Evolutionary conservation across 1,284 basidiomycete species (phyloP), one percentile per base, ranked within the genome.

Genomic region (Pseudozyma hubeiensis): DNA sequence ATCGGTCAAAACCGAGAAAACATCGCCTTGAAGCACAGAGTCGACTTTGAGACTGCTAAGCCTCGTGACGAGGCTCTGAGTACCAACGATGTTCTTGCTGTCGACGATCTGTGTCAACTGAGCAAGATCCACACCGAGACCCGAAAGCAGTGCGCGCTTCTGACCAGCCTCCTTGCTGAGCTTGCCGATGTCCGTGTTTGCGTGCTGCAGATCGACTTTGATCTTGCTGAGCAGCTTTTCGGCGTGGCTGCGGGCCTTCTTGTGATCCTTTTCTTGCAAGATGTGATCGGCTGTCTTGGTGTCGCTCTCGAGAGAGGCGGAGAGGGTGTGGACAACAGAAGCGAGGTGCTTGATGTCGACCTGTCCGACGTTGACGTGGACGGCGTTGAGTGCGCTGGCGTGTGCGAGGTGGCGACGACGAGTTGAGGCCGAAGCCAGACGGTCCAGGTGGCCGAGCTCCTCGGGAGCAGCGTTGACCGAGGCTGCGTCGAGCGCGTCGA

Each of bases 281-380:
- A 62, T 53, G 8, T 14, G 29, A 37, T 56, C 54, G 14, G 68
- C 62, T 8, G 16, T 30, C 35, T 55, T 31, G 45, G 19, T 51
- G 30, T 65, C 47, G 29, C n/a, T 13, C 44, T 71, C 63, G 39
- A 71, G 57, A 30, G 47, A 44, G 30, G 68, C 62, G 7, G 68
- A 61, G 17, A 71, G 58, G 13, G 53, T 61, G 46, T 71, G 68
- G 34, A 71, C 53, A 39, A 56, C 31, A n/a, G 50, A 33, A 29
- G 68, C 68, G 13, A 64, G 54, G 40, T 54, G 47, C 63, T 65
- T 71, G 54, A 71, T 49, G 37, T 65, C 46, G 19, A 61, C 56
- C 0, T 24, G 13, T 10, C 31, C 45, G 43, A 60, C 54, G 7
- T 46, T 47, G 29, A 35, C 53, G 13, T 48, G 44, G 37, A 30